Percentiles rank a stretch among this genome's conserved stretches.
These are phyloP conservation scores for Chytriomyces hyalinus DNA, from an alignment of 192 early-diverging fungal species.

Conservation along the genomic window DNA sequence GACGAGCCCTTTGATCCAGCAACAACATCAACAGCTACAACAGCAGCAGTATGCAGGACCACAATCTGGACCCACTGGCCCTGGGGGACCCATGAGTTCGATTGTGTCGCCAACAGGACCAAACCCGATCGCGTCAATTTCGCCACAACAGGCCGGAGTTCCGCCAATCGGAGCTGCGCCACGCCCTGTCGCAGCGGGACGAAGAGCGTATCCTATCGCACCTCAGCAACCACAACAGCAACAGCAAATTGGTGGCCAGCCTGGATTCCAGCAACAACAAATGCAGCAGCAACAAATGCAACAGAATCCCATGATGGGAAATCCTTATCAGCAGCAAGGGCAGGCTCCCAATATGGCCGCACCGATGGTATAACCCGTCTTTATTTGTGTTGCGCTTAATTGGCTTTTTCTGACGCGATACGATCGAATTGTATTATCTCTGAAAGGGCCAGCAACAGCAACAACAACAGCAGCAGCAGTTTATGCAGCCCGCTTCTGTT, in stretches of 20 bases:
- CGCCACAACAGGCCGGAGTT: neutral
- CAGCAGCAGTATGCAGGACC: neutral
- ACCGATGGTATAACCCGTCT: neutral
- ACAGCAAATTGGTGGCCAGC: conserved; percentile 22
- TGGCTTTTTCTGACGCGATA: neutral
- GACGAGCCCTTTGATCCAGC: neutral
- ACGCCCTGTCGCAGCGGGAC: neutral
- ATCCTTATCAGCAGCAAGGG: neutral
- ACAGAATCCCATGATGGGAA: conserved; percentile 4
- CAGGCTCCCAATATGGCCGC: neutral
- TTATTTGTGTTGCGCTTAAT: neutral
- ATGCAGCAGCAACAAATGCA: conserved; percentile 19
- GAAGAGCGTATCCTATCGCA: conserved; percentile 13
- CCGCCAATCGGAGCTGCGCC: neutral
- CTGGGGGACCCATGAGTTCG: too few relatives aligned
- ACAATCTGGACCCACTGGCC: neutral
- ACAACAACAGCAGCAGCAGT: conserved; percentile 19
- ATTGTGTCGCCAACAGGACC: too few relatives aligned
- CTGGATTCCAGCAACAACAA: conserved; percentile 43
- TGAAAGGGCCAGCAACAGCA: neutral
- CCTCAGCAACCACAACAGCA: conserved; percentile 16
- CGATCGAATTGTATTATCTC: neutral
- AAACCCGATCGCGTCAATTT: neutral
- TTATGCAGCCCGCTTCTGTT: conserved; percentile 23
- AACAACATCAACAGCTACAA: conserved; percentile 9